Base-by-base conservation (phyloP, 78 protist species). In the Dictyostelium intermedium region DNA sequence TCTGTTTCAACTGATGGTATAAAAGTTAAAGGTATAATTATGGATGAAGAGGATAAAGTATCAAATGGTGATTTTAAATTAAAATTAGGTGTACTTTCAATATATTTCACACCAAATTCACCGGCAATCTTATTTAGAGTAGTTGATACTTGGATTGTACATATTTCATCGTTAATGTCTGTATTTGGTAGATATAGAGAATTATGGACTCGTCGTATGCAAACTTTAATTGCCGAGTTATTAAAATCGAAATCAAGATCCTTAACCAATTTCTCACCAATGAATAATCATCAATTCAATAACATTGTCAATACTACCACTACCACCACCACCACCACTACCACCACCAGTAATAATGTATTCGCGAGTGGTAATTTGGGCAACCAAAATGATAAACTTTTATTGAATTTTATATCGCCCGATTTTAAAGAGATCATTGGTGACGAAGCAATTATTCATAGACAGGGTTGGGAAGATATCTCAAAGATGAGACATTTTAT, bases 401-500 rank as follows among this genome's bases (percentile, higher is more conserved):
- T 39, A 47, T 37, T 89, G 20, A 81, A 81, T 20, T 89, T 89
- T 72, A 80, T 89, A 39, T 83, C 94, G 34, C 94, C 94, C 0
- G 94, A 89, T n/a, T 89, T 89, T 39, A 89, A 89, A 69, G 94
- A 89, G 47, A 80, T 89, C n/a, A 89, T 89, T 69, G 94, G 94
- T 35, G 94, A 89, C 35, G 94, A 89, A 70, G 94, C 94, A 3
- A 43, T 89, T 3, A 89, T 89, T 27, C 94, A 89, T 70, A 74
- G 94, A n/a, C 39, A 39, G 13, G 94, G 94, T 32, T 89, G 94
- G 94, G 77, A 81, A 11, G 94, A 80, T 60, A 89, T 89, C 5
- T 80, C 87, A 8, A 53, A 41, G 27, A 23, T 89, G 81, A n/a
- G 94, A 37, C 87, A 89, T 32, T 89, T 74, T 34, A 18, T 89